phyloP scores from a whole-genome alignment of 495 filamentous ascomycete genomes.

The Tuber borchii region DNA sequence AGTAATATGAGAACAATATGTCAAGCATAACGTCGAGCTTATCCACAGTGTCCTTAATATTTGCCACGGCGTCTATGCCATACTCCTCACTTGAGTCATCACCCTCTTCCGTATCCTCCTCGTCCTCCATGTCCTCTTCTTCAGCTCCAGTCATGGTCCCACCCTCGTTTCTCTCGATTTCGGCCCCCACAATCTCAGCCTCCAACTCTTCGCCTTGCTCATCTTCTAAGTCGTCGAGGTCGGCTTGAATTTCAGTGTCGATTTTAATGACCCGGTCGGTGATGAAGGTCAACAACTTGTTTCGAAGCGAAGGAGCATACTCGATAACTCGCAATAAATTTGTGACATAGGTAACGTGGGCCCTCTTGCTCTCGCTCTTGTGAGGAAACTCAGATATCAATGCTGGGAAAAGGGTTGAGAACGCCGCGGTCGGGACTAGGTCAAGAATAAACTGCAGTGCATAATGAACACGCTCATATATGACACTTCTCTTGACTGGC shows the following conservation, averaged over 20 bases:
- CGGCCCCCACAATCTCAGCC: slow-evolving; percentile 47
- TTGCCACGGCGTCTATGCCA: slow-evolving; percentile 49
- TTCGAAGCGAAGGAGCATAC: slow-evolving; percentile 73
- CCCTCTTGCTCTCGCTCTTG: slow-evolving; percentile 61
- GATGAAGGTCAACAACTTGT: slow-evolving; percentile 74
- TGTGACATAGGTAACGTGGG: slow-evolving; percentile 67
- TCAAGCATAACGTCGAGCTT: slow-evolving; percentile 94
- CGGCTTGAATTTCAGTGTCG: slow-evolving; percentile 87
- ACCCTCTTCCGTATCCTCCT: slow-evolving; percentile 56
- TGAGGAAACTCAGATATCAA: slow-evolving; percentile 65
- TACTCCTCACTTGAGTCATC: slow-evolving; percentile 47
- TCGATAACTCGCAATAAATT: slow-evolving; percentile 67
- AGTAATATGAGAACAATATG: slow-evolving; percentile 75
- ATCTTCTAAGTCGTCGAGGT: slow-evolving; percentile 78
- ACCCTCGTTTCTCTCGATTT: slow-evolving; percentile 46
- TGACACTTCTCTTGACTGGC: slow-evolving; percentile 52
- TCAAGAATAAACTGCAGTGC: slow-evolving; percentile 67
- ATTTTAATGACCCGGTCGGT: slow-evolving; percentile 80
- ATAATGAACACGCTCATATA: slow-evolving; percentile 65
- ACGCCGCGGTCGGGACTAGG: slow-evolving; percentile 69
- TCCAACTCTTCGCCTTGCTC: slow-evolving; percentile 55
- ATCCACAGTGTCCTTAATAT: slow-evolving; percentile 69
- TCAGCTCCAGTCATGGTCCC: slow-evolving; percentile 46
- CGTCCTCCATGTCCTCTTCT: slow-evolving; percentile 44
- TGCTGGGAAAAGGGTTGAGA: slow-evolving; percentile 57